Evolutionary conservation across 176 grass and related monocot species (phyloP).

Genomic region (Guadua angustifolia): DNA sequence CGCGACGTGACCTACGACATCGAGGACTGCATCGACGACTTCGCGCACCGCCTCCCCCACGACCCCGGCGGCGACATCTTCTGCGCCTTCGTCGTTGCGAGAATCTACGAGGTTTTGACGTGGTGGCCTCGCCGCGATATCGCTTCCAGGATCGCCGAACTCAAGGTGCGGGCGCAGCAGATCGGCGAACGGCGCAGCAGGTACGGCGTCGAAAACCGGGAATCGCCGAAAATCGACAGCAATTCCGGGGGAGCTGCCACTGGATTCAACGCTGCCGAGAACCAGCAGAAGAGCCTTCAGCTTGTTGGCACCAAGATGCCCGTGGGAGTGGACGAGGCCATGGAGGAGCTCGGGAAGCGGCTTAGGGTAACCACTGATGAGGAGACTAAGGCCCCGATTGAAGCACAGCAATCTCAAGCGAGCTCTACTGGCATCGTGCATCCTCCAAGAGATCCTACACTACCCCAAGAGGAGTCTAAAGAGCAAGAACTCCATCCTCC

Average conservation of each 20-base stretch:
- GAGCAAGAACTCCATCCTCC: too few relatives aligned
- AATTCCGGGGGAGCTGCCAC: neutral
- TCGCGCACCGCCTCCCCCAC: neutral
- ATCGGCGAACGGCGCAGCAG: neutral
- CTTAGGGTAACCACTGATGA: neutral
- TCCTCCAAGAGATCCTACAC: neutral
- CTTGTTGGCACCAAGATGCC: neutral
- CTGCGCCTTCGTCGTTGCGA: neutral
- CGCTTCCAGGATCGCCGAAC: neutral
- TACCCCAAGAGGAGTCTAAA: neutral
- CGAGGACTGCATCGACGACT: too few relatives aligned
- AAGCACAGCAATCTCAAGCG: too few relatives aligned
- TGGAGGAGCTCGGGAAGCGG: neutral
- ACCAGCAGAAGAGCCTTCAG: neutral
- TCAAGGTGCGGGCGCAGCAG: conserved; percentile 20
- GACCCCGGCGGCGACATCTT: neutral
- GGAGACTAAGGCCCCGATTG: too few relatives aligned
- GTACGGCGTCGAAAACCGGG: neutral
- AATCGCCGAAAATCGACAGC: neutral
- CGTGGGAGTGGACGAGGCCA: neutral
- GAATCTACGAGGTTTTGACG: neutral
- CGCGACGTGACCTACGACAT: too few relatives aligned
- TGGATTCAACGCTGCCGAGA: neutral
- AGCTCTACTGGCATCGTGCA: neutral
- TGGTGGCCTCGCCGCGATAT: neutral